Evolutionary conservation across 1,284 basidiomycete species (phyloP).

Genomic region (Microbotryum violaceum): DNA sequence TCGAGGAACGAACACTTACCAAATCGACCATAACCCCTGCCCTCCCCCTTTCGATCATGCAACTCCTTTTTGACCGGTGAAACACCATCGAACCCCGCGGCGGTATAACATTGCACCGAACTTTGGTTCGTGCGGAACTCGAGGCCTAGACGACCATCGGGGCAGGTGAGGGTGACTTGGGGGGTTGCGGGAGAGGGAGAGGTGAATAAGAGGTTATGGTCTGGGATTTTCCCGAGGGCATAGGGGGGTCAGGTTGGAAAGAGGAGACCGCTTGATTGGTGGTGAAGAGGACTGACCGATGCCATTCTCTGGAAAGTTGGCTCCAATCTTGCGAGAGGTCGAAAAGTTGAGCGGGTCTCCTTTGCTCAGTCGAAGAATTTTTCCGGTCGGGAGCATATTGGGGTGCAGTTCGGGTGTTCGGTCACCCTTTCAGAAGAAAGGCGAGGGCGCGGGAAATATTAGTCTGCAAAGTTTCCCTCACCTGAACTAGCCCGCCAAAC

Average conservation of each 20-base stretch:
- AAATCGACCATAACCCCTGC: conserved; percentile 11
- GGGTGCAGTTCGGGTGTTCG: conserved; percentile 16
- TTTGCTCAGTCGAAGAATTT: conserved; percentile 11
- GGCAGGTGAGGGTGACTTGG: conserved; percentile 23
- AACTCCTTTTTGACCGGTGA: conserved; percentile 9
- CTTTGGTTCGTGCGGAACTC: conserved; percentile 18
- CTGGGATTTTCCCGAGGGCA: neutral
- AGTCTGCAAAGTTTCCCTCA: neutral
- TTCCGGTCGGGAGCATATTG: conserved; percentile 20
- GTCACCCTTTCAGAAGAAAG: conserved; percentile 11
- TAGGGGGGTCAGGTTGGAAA: neutral
- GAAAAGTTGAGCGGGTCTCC: neutral
- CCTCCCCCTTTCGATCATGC: conserved; percentile 1
- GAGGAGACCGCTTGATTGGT: neutral
- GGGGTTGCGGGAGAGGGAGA: neutral
- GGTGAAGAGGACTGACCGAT: conserved; percentile 15
- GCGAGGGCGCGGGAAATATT: neutral
- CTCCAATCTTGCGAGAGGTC: conserved; percentile 18
- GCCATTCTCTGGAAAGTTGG: conserved; percentile 16
- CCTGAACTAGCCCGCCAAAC: neutral
- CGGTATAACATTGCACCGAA: conserved; percentile 29
- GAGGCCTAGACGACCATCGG: conserved; percentile 1
- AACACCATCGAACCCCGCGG: conserved; percentile 6
- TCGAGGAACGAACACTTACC: neutral
- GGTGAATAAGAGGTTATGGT: conserved; percentile 25